phyloP scores from a whole-genome alignment of 345 rosid species.

The Clausena lansium region DNA sequence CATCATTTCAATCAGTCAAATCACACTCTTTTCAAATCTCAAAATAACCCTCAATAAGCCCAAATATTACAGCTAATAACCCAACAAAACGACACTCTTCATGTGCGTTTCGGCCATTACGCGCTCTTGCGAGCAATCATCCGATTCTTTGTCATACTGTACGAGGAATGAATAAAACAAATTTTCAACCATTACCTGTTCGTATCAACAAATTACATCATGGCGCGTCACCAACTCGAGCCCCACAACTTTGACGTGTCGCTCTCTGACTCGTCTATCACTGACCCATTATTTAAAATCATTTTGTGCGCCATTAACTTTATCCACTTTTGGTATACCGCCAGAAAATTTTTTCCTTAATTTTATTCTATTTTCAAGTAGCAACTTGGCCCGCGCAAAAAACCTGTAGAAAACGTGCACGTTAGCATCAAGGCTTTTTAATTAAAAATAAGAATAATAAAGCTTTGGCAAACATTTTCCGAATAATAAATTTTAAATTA shows the following conservation, averaged over 20 bases:
- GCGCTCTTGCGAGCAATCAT: not conserved
- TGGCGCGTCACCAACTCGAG: not conserved
- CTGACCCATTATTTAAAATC: not conserved
- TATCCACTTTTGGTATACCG: not conserved
- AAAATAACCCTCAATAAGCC: not conserved
- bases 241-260: not conserved
- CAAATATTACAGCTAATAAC: not conserved
- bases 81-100: not conserved
- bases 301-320: constrained; percentile 3
- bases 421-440: not conserved
- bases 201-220: not conserved
- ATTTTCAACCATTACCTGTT: not conserved
- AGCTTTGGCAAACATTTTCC: not conserved
- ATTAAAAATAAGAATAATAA: not conserved
- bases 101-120: not conserved
- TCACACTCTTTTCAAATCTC: not conserved
- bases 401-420: not conserved
- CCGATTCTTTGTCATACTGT: not conserved
- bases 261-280: not conserved
- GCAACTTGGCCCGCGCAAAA: constrained; percentile 6
- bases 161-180: not conserved
- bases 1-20: not conserved
- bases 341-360: not conserved
- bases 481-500: too few species aligned
- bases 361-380: not conserved